phyloP scores from a whole-genome alignment of 148 eudicot genomes.

The Vaccinium corymbosum region DNA sequence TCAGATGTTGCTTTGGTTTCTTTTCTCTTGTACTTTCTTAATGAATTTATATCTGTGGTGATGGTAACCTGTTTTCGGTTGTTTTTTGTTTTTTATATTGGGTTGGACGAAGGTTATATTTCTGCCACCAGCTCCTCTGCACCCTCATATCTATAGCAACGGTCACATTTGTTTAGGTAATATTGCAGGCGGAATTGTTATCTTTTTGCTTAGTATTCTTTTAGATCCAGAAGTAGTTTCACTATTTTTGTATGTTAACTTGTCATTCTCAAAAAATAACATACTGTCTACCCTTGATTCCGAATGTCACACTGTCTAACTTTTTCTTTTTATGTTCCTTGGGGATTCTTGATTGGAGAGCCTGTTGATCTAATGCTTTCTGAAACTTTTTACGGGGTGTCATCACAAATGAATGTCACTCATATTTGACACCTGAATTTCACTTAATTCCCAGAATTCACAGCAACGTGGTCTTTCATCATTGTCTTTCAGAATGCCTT shows the following conservation, averaged over 20 bases:
- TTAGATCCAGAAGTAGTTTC: background rate
- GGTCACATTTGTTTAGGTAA: slow-evolving; percentile 14
- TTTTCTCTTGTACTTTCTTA: background rate
- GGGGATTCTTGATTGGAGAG: too few relatives aligned
- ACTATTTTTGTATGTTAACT: background rate
- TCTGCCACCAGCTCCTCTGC: slow-evolving; percentile 8
- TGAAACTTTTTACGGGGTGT: background rate
- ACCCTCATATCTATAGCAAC: slow-evolving; percentile 10
- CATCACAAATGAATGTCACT: background rate
- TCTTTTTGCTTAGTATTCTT: background rate
- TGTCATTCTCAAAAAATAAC: background rate
- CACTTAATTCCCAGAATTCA: background rate
- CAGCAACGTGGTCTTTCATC: background rate
- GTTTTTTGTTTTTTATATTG: background rate
- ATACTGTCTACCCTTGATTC: too few relatives aligned
- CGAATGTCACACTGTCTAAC: too few relatives aligned
- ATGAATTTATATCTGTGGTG: background rate
- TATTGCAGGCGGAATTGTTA: background rate
- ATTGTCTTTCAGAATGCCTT: background rate
- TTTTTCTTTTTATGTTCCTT: too few relatives aligned
- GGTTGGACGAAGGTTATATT: slow-evolving; percentile 35
- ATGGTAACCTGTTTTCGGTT: background rate
- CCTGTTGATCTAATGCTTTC: slow-evolving; percentile 4
- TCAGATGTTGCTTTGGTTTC: background rate
- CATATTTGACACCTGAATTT: background rate